Evolutionary conservation across 2,329 filamentous ascomycete species (phyloP), one percentile per base, ranked within the genome.

Genomic region (Sclerotinia nivalis): DNA sequence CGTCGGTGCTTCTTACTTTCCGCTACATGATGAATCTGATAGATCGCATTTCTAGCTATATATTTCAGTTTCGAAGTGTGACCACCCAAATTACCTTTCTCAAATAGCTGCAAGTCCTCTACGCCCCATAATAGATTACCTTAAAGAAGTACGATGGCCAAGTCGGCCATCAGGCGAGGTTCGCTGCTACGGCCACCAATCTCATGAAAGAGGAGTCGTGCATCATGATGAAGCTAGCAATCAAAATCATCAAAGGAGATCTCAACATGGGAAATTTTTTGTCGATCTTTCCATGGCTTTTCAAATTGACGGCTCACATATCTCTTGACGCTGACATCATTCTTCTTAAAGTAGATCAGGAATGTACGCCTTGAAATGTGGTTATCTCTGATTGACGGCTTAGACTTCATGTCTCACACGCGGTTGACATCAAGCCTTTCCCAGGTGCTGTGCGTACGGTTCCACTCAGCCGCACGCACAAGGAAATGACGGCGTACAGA

Each of bases 91-190:
- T 52, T 56, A 64, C 25, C 45, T 68, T 61, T 25, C 47, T 28
- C 66, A 43, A 61, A 47, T 49, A 61, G 66, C 37, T 54, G 49
- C 49, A 55, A 31, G 31, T 47, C 40, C 40, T 9, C 37, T n/a
- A 55, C 58, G 43, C 66, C 49, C 58, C 37, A 64, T 69, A 64
- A 64, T 69, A 68, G 55, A 69, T 69, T 55, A 45, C 31, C 58
- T 22, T 28, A 25, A 10, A 64, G 37, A 40, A 43, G 22, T 45
- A 61, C 18, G 15, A 61, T 65, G 31, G 61, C 37, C 47, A 49
- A 52, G 49, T 68, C 45, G 55, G 54, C 40, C 56, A 68, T 31
- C 45, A 52, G 34, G 34, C 28, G 59, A 49, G 43, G 25, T 25
- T 62, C 43, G 59, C 25, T 43, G 28, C 43, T 40, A n/a, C 34